A percentile compares a stretch with the other conserved stretches of the same genome.
Evolutionary conservation across 441 rosid species (phyloP).

Genomic region (Erodium chrysanthum): DNA sequence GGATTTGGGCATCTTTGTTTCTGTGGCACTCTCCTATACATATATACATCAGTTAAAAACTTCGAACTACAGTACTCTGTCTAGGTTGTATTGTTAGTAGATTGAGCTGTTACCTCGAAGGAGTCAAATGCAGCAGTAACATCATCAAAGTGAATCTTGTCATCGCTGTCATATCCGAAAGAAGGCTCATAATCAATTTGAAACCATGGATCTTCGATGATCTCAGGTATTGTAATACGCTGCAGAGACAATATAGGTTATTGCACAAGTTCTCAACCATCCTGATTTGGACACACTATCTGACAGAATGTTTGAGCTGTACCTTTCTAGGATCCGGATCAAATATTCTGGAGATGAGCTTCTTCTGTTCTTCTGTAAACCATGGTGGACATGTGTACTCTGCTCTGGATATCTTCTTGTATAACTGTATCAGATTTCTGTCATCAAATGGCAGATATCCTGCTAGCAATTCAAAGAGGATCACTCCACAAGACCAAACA

Average conservation of each 20-base stretch:
- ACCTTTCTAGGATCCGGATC: constrained; percentile 61
- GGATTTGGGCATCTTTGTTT: constrained; percentile 33
- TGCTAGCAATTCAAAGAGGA: constrained; percentile 67
- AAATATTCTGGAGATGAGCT: constrained; percentile 61
- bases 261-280: background rate
- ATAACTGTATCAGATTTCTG: constrained; percentile 23
- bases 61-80: background rate
- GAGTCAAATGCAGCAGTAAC: constrained; percentile 49
- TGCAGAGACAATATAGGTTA: constrained; percentile 23
- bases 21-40: constrained; percentile 38
- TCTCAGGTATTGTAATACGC: constrained; percentile 60
- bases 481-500: constrained; percentile 83
- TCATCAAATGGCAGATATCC: constrained; percentile 65
- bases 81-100: background rate
- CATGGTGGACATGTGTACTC: constrained; percentile 52
- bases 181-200: constrained; percentile 49
- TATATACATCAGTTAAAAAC: background rate
- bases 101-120: constrained; percentile 38
- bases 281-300: too few relatives aligned
- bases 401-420: constrained; percentile 67
- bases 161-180: constrained; percentile 30
- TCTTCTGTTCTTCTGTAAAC: constrained; percentile 52
- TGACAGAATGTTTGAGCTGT: background rate
- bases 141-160: constrained; percentile 39
- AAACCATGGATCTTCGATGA: constrained; percentile 63